Conservation (phyloP, 305 asterid species). For the Plantago coronopus region DNA sequence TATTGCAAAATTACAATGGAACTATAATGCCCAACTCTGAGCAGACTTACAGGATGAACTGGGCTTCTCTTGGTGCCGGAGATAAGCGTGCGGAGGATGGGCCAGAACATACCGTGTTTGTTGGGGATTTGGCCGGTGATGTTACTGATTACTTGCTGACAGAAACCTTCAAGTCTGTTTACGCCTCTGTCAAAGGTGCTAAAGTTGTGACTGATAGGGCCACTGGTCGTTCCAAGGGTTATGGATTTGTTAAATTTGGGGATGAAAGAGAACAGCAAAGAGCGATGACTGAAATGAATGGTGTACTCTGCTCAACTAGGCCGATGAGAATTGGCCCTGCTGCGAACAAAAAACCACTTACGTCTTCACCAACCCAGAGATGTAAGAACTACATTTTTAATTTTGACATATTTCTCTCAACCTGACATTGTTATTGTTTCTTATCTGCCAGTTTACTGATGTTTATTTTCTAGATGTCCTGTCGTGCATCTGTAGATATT, state of each 20-base stretch:
- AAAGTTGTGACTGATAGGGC: constrained; percentile 72
- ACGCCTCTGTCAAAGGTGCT: constrained; percentile 72
- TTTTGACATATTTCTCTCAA: constrained; percentile 1
- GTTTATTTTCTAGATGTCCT: constrained; percentile 26
- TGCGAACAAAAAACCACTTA: constrained; percentile 64
- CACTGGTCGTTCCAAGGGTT: constrained; percentile 86
- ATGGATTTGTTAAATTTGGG: constrained; percentile 75
- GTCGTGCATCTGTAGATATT: constrained; percentile 28
- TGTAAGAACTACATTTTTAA: constrained; percentile 34
- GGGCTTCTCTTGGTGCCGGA: constrained; percentile 84
- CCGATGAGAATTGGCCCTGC: constrained; percentile 91
- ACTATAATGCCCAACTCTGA: constrained; percentile 63
- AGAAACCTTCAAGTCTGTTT: constrained; percentile 61
- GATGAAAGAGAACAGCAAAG: constrained; percentile 78
- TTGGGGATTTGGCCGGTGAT: constrained; percentile 87
- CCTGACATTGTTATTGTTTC: constrained; percentile 12
- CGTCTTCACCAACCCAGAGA: constrained; percentile 40
- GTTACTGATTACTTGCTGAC: constrained; percentile 63
- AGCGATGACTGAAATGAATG: constrained; percentile 86
- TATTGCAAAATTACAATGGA: constrained; percentile 61
- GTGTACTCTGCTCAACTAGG: constrained; percentile 68
- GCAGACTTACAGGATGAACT: constrained; percentile 61
- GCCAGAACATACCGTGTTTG: constrained; percentile 69
- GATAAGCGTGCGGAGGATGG: constrained; percentile 67
- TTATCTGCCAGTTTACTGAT: constrained; percentile 15